Evolutionary conservation across 2,329 filamentous ascomycete species (phyloP).

Genomic region (Fusarium newnesense): DNA sequence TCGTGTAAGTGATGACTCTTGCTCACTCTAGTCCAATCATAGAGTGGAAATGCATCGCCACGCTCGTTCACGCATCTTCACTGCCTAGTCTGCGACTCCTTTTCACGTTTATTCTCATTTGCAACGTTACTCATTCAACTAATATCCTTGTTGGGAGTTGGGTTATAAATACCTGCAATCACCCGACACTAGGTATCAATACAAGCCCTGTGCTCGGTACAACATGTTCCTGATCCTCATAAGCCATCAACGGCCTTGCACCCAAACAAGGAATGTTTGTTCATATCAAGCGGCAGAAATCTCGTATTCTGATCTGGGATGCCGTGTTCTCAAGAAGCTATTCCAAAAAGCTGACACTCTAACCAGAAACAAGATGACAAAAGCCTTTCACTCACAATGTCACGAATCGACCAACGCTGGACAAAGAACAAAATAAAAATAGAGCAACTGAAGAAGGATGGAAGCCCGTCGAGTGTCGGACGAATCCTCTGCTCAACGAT

Average conservation of each 20-base stretch:
- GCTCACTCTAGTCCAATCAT: constrained; percentile 6
- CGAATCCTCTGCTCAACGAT: background rate
- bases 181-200: background rate
- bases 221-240: background rate
- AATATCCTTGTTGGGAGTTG: background rate
- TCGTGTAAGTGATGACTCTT: background rate
- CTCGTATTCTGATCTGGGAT: background rate
- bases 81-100: background rate
- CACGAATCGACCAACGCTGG: background rate
- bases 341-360: background rate
- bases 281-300: background rate
- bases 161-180: background rate
- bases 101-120: background rate
- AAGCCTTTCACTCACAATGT: background rate
- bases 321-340: no score
- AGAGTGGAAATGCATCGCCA: constrained; percentile 7
- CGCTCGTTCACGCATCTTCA: constrained; percentile 5
- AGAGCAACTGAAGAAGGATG: background rate
- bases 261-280: background rate
- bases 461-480: background rate
- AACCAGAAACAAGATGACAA: background rate
- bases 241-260: background rate
- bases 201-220: background rate
- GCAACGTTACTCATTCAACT: background rate
- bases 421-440: background rate